phyloP scores from a whole-genome alignment of 2,329 filamentous ascomycete genomes.

The Fusarium vanettenii region DNA sequence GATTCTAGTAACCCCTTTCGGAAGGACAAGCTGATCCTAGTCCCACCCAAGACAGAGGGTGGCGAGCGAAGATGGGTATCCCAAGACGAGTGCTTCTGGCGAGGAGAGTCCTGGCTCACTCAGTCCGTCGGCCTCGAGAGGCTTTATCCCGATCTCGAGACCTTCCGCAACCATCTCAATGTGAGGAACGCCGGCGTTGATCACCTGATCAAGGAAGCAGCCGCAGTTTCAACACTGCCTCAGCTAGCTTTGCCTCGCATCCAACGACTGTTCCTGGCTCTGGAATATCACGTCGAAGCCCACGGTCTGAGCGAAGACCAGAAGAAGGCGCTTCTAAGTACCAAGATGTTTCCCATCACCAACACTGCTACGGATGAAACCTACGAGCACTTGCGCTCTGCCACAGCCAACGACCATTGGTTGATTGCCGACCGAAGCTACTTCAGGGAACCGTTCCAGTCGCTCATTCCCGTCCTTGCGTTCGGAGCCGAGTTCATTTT shows the following conservation, averaged over 20 bases:
- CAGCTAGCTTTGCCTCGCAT: neutral
- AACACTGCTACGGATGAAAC: neutral
- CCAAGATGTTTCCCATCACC: slow-evolving; percentile 1
- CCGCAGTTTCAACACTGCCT: neutral
- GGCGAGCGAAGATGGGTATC: neutral
- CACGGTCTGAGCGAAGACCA: neutral
- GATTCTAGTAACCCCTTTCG: neutral
- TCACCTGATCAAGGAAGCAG: slow-evolving; percentile 9
- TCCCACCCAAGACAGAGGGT: neutral
- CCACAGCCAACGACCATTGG: neutral
- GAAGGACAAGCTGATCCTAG: neutral
- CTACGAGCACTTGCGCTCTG: slow-evolving; percentile 2
- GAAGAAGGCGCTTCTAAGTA: neutral
- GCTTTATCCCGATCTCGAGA: slow-evolving; percentile 6
- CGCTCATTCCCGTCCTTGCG: neutral
- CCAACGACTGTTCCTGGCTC: neutral
- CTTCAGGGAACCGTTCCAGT: neutral
- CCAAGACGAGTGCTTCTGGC: neutral
- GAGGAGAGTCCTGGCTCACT: slow-evolving; percentile 9
- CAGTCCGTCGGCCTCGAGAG: neutral
- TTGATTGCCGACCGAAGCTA: slow-evolving; percentile 3
- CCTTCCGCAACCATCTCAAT: neutral
- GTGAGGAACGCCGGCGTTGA: neutral
- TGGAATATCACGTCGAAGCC: neutral
- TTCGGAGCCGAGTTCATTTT: neutral